Conservation (phyloP, 2,329 filamentous ascomycete genomes). For the Mariannaea sp. region DNA sequence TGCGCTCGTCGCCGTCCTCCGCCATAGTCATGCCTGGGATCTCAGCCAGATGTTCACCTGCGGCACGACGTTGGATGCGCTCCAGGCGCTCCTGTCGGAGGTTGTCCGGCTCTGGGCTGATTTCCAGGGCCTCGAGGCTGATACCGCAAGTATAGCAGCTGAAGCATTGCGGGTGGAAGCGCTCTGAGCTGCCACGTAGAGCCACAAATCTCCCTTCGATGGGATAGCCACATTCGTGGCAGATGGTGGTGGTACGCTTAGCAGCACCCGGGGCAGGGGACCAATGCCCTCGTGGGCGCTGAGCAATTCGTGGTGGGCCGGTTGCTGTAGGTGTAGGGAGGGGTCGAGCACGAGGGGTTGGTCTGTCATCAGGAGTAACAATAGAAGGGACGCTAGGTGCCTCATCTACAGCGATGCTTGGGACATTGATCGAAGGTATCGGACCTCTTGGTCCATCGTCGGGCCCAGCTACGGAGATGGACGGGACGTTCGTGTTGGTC, state of each 20-base stretch:
- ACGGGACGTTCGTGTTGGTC: slow-evolving; percentile 41
- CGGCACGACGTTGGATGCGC: slow-evolving; percentile 67
- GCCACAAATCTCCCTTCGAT: slow-evolving; percentile 92
- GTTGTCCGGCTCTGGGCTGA: slow-evolving; percentile 85
- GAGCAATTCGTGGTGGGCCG: slow-evolving; percentile 43
- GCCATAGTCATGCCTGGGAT: slow-evolving; percentile 65
- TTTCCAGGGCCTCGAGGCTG: slow-evolving; percentile 90
- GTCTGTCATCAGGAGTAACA: not conserved
- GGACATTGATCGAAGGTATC: slow-evolving; percentile 50
- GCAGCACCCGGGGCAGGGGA: slow-evolving; percentile 56
- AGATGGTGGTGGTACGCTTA: slow-evolving; percentile 69
- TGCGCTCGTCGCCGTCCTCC: slow-evolving; percentile 72
- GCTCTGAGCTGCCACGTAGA: slow-evolving; percentile 70
- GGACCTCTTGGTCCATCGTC: slow-evolving; percentile 30
- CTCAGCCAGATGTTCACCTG: slow-evolving; percentile 64
- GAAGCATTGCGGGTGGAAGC: slow-evolving; percentile 95
- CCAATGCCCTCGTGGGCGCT: slow-evolving; percentile 60
- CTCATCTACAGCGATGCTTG: slow-evolving; percentile 54
- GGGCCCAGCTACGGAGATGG: slow-evolving; percentile 43
- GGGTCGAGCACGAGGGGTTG: slow-evolving; percentile 38
- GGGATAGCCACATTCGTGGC: slow-evolving; percentile 80
- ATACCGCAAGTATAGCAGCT: slow-evolving; percentile 86
- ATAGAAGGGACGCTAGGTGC: slow-evolving; percentile 46
- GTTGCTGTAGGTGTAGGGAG: slow-evolving; percentile 53
- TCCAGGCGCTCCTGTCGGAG: slow-evolving; percentile 73